Evolutionary conservation across 805 yeast genomes (phyloP).

Genomic region (Lachancea quebecensis): DNA sequence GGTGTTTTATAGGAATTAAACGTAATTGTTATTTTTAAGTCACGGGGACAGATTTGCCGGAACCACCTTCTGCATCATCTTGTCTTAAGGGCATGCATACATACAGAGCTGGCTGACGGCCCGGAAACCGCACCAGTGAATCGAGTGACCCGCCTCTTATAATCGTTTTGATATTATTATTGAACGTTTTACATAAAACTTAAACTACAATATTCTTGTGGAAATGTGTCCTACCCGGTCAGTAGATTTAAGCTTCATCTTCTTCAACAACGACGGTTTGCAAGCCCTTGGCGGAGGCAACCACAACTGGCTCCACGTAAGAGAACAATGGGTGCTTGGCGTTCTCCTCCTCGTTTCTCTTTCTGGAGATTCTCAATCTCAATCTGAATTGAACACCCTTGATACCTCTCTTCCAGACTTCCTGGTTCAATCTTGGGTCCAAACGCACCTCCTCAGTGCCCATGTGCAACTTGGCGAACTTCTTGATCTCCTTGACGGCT

Average conservation of each 20-base stretch:
- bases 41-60: too few relatives aligned
- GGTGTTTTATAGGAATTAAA: neutral
- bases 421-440: constrained; percentile 97
- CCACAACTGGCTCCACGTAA: constrained; percentile 94
- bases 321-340: constrained; percentile 97
- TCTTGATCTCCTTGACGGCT: constrained; percentile 99
- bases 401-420: constrained; percentile 98
- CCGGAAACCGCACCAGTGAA: too few relatives aligned
- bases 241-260: constrained; percentile 45
- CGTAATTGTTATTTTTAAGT: neutral
- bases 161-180: constrained; percentile 8
- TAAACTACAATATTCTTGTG: constrained; percentile 7
- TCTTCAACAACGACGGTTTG: constrained; percentile 95
- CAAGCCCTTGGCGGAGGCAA: constrained; percentile 94
- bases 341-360: constrained; percentile 99
- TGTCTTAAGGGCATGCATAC: too few relatives aligned
- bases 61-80: too few relatives aligned
- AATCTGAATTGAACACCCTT: constrained; percentile 98
- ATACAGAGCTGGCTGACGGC: too few relatives aligned
- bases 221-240: constrained; percentile 11
- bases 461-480: constrained; percentile 97
- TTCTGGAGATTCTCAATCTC: constrained; percentile 98
- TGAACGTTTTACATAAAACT: constrained; percentile 10
- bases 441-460: constrained; percentile 98
- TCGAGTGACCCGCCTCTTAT: neutral